A percentile compares a stretch with the other conserved stretches of the same genome.
Evolutionary conservation across 352 stramenopile genomes (phyloP).

Genomic region (Elongisporangium anandrum): DNA sequence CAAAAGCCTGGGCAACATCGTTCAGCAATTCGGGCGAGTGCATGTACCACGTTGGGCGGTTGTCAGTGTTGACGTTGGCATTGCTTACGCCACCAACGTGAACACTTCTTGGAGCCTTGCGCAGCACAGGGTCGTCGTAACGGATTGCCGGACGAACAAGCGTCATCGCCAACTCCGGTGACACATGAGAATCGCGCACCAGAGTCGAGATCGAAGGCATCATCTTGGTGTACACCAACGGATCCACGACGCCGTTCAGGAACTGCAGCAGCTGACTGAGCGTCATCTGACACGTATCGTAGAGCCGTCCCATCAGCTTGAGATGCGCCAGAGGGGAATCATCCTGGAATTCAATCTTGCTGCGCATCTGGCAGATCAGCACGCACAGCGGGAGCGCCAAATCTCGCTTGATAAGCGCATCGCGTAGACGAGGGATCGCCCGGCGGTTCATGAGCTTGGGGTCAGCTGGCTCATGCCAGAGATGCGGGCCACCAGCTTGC

Average conservation of each 20-base stretch:
- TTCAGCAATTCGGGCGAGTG: conserved; percentile 47
- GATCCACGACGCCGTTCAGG: conserved; percentile 67
- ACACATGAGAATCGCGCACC: conserved; percentile 71
- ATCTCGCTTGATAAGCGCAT: conserved; percentile 79
- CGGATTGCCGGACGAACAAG: conserved; percentile 76
- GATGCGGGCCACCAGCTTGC: conserved; percentile 65
- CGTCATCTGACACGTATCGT: conserved; percentile 84
- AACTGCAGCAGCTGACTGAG: conserved; percentile 87
- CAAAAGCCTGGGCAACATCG: conserved; percentile 50
- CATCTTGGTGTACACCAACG: conserved; percentile 64
- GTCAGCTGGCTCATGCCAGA: conserved; percentile 77
- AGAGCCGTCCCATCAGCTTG: conserved; percentile 76
- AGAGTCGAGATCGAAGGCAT: conserved; percentile 58
- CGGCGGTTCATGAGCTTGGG: conserved; percentile 82
- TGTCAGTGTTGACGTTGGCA: conserved; percentile 10
- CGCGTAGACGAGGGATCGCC: conserved; percentile 73
- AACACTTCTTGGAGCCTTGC: conserved; percentile 55
- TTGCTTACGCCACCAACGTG: conserved; percentile 35
- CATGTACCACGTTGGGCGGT: conserved; percentile 58
- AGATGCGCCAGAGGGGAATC: conserved; percentile 50
- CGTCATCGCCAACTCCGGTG: conserved; percentile 72
- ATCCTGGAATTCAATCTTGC: conserved; percentile 79
- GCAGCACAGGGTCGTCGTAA: conserved; percentile 63
- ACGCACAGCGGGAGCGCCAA: conserved; percentile 72
- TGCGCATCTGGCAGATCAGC: conserved; percentile 83